Conservation (phyloP, 148 eudicot genomes). For the Cornus florida region DNA sequence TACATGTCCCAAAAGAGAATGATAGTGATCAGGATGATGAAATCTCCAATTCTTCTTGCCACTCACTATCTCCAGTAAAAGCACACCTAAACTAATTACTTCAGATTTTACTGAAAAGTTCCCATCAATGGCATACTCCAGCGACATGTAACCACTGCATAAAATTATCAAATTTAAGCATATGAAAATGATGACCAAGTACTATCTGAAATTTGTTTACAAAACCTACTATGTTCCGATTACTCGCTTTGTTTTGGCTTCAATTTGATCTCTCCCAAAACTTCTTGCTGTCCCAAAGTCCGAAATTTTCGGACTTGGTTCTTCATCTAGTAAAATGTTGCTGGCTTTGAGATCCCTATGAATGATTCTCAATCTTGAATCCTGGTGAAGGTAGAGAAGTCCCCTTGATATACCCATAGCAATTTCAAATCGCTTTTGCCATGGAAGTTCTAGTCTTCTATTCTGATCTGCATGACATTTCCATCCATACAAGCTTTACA, state of each 20-base stretch:
- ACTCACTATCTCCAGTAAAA: conserved; percentile 32
- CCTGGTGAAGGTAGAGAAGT: conserved; percentile 25
- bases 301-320: conserved; percentile 23
- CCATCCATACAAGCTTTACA: neutral
- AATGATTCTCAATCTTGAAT: conserved; percentile 21
- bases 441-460: too few species aligned
- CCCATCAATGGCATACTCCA: conserved; percentile 32
- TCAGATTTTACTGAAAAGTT: conserved; percentile 35
- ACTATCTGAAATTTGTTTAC: too few species aligned
- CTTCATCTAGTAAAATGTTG: conserved; percentile 15
- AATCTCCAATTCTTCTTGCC: conserved; percentile 30
- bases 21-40: conserved; percentile 12
- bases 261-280: conserved; percentile 19
- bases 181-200: neutral
- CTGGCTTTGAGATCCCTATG: conserved; percentile 25
- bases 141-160: conserved; percentile 41
- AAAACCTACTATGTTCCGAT: conserved; percentile 24
- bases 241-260: conserved; percentile 20
- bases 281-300: conserved; percentile 27
- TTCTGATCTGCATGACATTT: conserved; percentile 1
- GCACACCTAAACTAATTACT: conserved; percentile 37
- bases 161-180: neutral
- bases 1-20: conserved; percentile 31
- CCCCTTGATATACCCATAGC: conserved; percentile 9
- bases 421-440: too few species aligned